Conservation (phyloP, 2,329 filamentous ascomycete genomes). For the Cryphonectria parasitica region DNA sequence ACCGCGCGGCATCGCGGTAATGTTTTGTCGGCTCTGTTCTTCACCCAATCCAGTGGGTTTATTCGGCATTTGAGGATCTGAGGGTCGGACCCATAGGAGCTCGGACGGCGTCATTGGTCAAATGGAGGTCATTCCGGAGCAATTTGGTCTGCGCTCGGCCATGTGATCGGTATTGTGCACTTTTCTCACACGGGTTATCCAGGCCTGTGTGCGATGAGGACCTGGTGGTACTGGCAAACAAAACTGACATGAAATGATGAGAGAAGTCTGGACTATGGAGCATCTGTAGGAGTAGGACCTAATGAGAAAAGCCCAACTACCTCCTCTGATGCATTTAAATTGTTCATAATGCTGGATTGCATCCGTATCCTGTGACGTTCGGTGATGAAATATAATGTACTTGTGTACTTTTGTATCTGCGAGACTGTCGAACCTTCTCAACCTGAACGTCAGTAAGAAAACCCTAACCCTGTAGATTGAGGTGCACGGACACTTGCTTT, state of each 20-base stretch:
- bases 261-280: slow-evolving; percentile 1
- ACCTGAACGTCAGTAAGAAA: background rate
- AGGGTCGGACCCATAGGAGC: background rate
- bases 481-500: background rate
- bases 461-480: background rate
- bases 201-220: background rate
- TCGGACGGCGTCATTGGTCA: slow-evolving; percentile 15
- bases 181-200: background rate
- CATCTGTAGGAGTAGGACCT: slow-evolving; percentile 4
- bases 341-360: background rate
- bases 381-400: background rate
- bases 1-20: background rate
- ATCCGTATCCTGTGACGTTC: background rate
- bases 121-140: background rate
- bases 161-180: slow-evolving; percentile 4
- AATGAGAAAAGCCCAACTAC: background rate
- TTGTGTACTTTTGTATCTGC: no score
- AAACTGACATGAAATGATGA: slow-evolving; percentile 6
- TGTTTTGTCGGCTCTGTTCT: background rate
- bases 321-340: background rate
- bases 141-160: background rate
- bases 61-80: slow-evolving; percentile 7
- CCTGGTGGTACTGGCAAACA: background rate
- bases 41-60: background rate
- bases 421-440: background rate